Evolutionary conservation across 139 green algal genomes (phyloP), one percentile per base, ranked within the genome.

Genomic region (Picochlorum sp.): DNA sequence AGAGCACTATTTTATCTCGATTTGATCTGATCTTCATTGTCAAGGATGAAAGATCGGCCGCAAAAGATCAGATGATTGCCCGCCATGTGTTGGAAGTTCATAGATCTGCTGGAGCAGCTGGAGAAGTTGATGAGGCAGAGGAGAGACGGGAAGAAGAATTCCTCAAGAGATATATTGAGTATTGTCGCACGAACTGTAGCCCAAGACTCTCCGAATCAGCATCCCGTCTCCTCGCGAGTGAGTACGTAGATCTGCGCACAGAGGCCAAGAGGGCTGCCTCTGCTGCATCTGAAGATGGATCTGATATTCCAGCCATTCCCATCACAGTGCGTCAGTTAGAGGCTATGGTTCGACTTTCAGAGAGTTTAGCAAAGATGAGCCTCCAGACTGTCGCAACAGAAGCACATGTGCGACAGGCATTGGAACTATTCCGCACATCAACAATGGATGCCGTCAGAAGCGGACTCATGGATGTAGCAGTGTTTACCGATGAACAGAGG

Each of bases 21-120:
- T 99, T 99, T 73, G 94, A 99, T 79, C 79, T 99, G 61, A 98
- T 99, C 78, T 99, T 99, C 85, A 97, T 99, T 61, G 94, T 99
- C 47, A 92, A 93, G 74, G 93, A 98, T 71, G 80, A 88, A 57
- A 76, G 87, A 11, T 74, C 71, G 20, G 70, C 76, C 58, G 80
- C 80, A 16, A 65, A 74, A 6, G 90, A 96, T 73, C 70, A 76
- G 49, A 64, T 70, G 62, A 96, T 97, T 57, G 86, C 86, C 4
- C 50, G 51, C 16, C 86, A 92, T 64, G 85, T 93, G 52, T 70
- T 93, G 74, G 76, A 82, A 15, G 84, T 90, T 67, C 86, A 93
- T 63, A 34, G 62, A 11, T 15, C 47, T 20, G 78, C 75, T 28
- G 71, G 60, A 4, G 26, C 45, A 34, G 52, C 32, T 10, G 45